Base-by-base conservation (phyloP, 495 filamentous ascomycete species). In the Trichoderma reesei region DNA sequence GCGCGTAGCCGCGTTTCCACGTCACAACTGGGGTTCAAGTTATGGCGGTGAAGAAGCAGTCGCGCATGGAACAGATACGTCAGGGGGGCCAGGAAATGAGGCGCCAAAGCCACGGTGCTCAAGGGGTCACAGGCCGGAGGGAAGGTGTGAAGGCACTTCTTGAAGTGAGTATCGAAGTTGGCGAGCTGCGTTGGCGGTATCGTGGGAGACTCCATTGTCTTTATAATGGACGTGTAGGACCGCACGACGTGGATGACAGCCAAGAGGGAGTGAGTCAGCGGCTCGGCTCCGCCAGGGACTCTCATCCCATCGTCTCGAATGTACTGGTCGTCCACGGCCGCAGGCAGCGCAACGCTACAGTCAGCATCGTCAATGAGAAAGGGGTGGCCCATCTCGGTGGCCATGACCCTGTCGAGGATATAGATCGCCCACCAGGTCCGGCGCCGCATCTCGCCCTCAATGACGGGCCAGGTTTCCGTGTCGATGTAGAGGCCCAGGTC, bases 371-470 rank as follows among this genome's bases (percentile, higher is more conserved):
- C 86, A 69, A 98, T 96, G 67, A 91, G 76, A 26, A 89, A 82
- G 5, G 93, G 91, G 62, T 88, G 84, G 13, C 92, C 91, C 44
- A 92, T 80, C 68, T 96, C 91, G 48, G 96, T 79, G 4, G 91
- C 87, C 11, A 96, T 76, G 46, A 89, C 76, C 62, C 94, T 85
- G 77, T 98, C 94, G 78, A 91, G 90, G 59, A 88, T 84, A 74
- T 97, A 98, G 65, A 96, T 84, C 39, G 89, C 84, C 94, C 94
- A 98, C 94, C 94, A 98, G 13, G 96, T 85, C 60, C 94, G 83
- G 63, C 89, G 82, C 61, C 92, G 82, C 86, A 91, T 92, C 70
- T 97, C 95, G n/a, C 81, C 84, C 72, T 98, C 94, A 16, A 96
- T 76, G 13, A 86, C 76, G 11, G 86, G 79, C 85, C 86, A 88